These are phyloP conservation scores for Hibiscus tridactylites DNA, from an alignment of 345 rosid genomes.

Conservation along the genomic window DNA sequence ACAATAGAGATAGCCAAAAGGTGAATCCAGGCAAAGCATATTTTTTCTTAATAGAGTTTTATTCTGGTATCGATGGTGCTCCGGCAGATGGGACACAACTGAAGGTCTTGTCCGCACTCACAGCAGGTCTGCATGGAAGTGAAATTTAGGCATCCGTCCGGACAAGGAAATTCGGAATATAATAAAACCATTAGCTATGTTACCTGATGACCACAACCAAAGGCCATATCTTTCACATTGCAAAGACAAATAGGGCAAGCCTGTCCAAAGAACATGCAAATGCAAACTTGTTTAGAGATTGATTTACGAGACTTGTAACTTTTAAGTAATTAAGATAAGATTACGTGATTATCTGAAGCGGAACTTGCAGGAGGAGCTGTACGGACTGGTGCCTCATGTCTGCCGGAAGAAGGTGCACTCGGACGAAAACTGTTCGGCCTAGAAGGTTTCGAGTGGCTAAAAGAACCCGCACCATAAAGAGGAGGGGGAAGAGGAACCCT, in stretches of 20 bases:
- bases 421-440: conserved; percentile 34
- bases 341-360: conserved; percentile 38
- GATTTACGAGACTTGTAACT: neutral
- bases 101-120: conserved; percentile 71
- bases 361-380: conserved; percentile 33
- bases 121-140: conserved; percentile 62
- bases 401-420: conserved; percentile 30
- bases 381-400: conserved; percentile 5
- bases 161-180: neutral
- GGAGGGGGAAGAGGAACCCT: conserved; percentile 76
- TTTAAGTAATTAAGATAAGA: neutral
- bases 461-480: conserved; percentile 27
- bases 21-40: neutral
- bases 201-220: conserved; percentile 84
- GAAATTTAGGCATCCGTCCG: neutral
- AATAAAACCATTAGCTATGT: neutral
- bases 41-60: conserved; percentile 54
- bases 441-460: conserved; percentile 19
- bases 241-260: conserved; percentile 60
- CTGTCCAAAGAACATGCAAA: conserved; percentile 20
- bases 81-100: conserved; percentile 79
- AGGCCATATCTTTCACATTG: conserved; percentile 60
- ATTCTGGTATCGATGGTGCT: conserved; percentile 59
- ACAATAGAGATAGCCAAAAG: neutral
- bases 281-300: neutral